Conservation (phyloP, 192 early-diverging fungal genomes). For the Dissophora globulifera region DNA sequence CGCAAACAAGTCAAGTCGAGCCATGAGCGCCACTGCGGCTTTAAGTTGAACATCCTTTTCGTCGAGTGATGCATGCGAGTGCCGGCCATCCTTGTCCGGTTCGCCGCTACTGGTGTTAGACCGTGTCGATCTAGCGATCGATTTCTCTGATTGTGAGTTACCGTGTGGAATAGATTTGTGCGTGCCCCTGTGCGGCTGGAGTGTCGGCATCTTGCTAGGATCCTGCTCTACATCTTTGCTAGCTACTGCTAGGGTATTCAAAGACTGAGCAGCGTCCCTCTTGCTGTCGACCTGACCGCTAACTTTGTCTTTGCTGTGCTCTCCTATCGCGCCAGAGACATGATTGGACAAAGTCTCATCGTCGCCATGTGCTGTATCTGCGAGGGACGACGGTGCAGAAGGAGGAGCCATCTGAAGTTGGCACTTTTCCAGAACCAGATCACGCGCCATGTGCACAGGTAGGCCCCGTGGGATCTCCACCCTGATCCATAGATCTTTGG, state of each 20-base stretch:
- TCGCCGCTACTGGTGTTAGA: slow-evolving; percentile 3
- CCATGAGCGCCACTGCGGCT: slow-evolving; percentile 8
- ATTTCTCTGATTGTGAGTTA: slow-evolving; percentile 8
- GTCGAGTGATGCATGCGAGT: slow-evolving; percentile 1
- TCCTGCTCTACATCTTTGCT: neutral
- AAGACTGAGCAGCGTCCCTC: too few relatives aligned
- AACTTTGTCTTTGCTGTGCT: too few relatives aligned
- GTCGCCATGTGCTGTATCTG: slow-evolving; percentile 5
- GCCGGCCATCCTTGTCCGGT: slow-evolving; percentile 2
- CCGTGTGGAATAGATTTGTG: neutral
- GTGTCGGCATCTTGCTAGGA: slow-evolving; percentile 1
- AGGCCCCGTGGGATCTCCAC: slow-evolving; percentile 35
- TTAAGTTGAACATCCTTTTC: slow-evolving; percentile 1
- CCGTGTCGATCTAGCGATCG: slow-evolving; percentile 1
- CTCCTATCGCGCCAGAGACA: too few relatives aligned
- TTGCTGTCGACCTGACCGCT: too few relatives aligned
- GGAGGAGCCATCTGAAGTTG: slow-evolving; percentile 19
- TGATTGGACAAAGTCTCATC: slow-evolving; percentile 4
- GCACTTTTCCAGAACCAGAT: slow-evolving; percentile 30
- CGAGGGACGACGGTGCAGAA: slow-evolving; percentile 29
- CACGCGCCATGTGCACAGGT: slow-evolving; percentile 29
- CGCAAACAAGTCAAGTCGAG: slow-evolving; percentile 30
- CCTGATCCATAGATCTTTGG: slow-evolving; percentile 37
- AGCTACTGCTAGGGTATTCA: too few relatives aligned
- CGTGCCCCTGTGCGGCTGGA: neutral